Conservation (phyloP, 805 yeast genomes). For the Candida gorgasii region DNA sequence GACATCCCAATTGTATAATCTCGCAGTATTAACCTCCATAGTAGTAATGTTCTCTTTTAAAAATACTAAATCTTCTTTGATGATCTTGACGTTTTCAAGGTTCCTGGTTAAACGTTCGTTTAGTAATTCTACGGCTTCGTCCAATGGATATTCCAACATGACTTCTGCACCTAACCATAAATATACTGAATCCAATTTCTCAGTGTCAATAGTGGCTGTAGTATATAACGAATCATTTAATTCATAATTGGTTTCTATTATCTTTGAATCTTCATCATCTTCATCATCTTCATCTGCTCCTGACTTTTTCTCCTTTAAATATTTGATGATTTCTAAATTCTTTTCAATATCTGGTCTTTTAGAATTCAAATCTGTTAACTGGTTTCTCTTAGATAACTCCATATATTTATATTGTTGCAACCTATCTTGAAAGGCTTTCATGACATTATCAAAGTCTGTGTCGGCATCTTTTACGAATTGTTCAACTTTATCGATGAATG, state of each 20-base stretch:
- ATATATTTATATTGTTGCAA: constrained; percentile 87
- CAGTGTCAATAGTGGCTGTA: constrained; percentile 67
- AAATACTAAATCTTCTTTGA: constrained; percentile 84
- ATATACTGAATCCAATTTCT: constrained; percentile 59
- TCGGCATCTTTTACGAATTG: constrained; percentile 65
- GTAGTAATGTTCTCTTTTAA: constrained; percentile 89
- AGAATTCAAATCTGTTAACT: constrained; percentile 52
- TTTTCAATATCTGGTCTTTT: constrained; percentile 93
- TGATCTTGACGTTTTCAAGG: constrained; percentile 53
- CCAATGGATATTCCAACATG: constrained; percentile 91
- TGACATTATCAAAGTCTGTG: constrained; percentile 63
- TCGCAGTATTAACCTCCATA: constrained; percentile 96
- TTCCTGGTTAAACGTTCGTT: constrained; percentile 63
- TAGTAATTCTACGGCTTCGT: constrained; percentile 79
- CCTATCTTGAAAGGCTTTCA: constrained; percentile 81
- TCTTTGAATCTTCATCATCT: constrained; percentile 24
- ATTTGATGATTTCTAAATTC: constrained; percentile 72
- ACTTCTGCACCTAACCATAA: constrained; percentile 99
- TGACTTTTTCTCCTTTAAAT: constrained; percentile 50
- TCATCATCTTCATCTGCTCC: constrained; percentile 29
- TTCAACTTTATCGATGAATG: constrained; percentile 83
- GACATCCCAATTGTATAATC: constrained; percentile 87
- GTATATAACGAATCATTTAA: constrained; percentile 91
- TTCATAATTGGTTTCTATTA: constrained; percentile 77
- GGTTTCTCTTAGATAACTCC: constrained; percentile 60